Base-by-base conservation (phyloP, 2,329 filamentous ascomycete genomes). In the Dactylella cylindrospora region DNA sequence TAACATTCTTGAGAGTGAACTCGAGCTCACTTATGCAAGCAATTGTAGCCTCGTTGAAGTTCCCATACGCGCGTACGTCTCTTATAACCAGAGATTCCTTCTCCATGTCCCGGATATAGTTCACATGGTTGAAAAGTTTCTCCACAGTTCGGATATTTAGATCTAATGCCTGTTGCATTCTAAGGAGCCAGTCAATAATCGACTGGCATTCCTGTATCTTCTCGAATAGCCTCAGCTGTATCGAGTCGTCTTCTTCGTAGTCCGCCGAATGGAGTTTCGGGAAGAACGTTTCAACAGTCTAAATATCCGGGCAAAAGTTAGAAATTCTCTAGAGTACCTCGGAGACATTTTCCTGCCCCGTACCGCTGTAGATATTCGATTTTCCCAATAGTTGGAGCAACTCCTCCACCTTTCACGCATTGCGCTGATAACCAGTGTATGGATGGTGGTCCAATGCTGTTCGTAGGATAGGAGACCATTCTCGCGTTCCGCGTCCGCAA, bases 131-230 rank as follows among this genome's bases (percentile, higher is more conserved):
- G 22, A 13, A 43, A 7, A 43, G 13, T 15, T 29, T 43, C 10
- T 43, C 39, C n/a, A 43, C 12, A 2, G 23, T 26, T 13, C 10
- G 5, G 4, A 43, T 17, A 29, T 43, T 43, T 12, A 26, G 4
- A 10, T 43, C 20, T 15, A 43, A 17, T 29, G 23, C 13, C 9
- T 43, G 39, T 17, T 15, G n/a, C 3, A 29, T 15, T 5, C 39
- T 23, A 20, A 43, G 7, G 8, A 43, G 20, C 22, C 20, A 43
- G 25, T 43, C 39, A 29, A 26, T 26, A 2, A 17, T 26, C 10
- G 39, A 26, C 20, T 43, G 39, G 23, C 39, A 29, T 13, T 28
- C 23, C 13, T 43, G 39, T 28, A 43, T 29, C 39, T 43, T 43
- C 25, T 43, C 12, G 20, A 43, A 43, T 2, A 43, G 22, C n/a